Evolutionary conservation across 306 rosid genomes (phyloP), one percentile per base, ranked within the genome.

Genomic region (Echinosophora koreensis): DNA sequence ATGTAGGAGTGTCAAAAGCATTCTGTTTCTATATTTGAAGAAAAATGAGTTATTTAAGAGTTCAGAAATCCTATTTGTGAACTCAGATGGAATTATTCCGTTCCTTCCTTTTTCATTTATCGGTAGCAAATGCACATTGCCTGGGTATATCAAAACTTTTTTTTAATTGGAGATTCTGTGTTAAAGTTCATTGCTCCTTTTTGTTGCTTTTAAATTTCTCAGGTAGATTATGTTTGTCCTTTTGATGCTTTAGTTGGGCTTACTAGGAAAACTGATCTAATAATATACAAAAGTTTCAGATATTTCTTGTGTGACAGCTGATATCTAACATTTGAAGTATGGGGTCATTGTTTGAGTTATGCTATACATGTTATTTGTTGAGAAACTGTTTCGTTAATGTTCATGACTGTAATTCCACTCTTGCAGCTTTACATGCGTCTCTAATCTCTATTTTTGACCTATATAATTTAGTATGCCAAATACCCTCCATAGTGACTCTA

Each of bases 341-440:
- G 9, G 35, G 17, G 55, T 69, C 18, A 44, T 70, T 68, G 8
- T 58, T 14, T 47, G 5, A 55, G 47, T 68, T 49, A 57, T 60
- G 69, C 17, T 56, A 44, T 34, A n/a, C 70, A 32, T 42, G 52
- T 65, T 71, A 46, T 47, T 64, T 65, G 58, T 58, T 65, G 55
- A 30, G 64, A 77, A 54, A 42, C n/a, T 72, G 34, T 66, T 77
- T 17, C 54, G 38, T 56, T 46, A 37, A 66, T 78, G 39, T 54
- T 47, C 54, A 42, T 9, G 41, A 18, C 16, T 83, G 44, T 41
- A 67, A 27, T 59, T 51, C 61, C 42, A 35, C 52, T n/a, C 3
- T 56, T 0, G 14, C 15, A 14, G 37, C 30, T 65, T 71, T 56
- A 57, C 46, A n/a, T 64, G 11, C 51, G 5, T 82, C 50, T 44